Percentiles rank a stretch among this genome's conserved stretches.
Evolutionary conservation across 139 green algal genomes (phyloP).

Genomic region (Zygnema circumcarinatum): DNA sequence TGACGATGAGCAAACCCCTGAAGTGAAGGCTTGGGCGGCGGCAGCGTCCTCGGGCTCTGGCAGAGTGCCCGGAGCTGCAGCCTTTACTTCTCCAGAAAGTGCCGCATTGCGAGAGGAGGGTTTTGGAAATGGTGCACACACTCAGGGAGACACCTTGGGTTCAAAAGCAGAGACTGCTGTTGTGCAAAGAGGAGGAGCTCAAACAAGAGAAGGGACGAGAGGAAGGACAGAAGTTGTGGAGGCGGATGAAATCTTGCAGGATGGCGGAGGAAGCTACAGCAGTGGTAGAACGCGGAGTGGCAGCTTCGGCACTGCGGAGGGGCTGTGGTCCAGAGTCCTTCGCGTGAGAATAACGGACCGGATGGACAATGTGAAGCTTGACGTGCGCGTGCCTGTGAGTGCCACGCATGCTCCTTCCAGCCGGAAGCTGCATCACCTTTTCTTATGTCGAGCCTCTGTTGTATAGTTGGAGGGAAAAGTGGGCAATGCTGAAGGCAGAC

Average conservation of each 20-base stretch:
- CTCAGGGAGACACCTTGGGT: neutral
- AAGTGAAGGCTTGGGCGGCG: neutral
- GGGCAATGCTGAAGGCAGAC: too few relatives aligned
- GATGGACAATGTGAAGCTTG: slow-evolving; percentile 21
- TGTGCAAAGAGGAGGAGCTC: neutral
- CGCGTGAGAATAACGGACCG: slow-evolving; percentile 20
- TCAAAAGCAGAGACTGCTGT: neutral
- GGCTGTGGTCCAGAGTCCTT: slow-evolving; percentile 7
- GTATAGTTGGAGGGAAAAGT: too few relatives aligned
- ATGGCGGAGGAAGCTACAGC: neutral
- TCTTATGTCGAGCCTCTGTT: neutral
- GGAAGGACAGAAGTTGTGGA: neutral
- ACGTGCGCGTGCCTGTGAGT: slow-evolving; percentile 15
- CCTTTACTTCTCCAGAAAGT: too few relatives aligned
- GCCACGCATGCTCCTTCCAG: too few relatives aligned
- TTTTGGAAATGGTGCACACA: neutral
- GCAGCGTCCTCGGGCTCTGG: neutral
- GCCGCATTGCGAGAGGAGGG: neutral
- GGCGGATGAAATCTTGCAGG: neutral
- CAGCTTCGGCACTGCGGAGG: slow-evolving; percentile 7
- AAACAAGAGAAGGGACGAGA: neutral
- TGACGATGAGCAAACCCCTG: neutral
- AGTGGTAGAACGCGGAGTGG: slow-evolving; percentile 10
- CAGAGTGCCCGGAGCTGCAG: neutral
- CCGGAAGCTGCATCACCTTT: too few relatives aligned